Base-by-base conservation (phyloP, 306 rosid genomes). In the Elaeagnus macrophylla region DNA sequence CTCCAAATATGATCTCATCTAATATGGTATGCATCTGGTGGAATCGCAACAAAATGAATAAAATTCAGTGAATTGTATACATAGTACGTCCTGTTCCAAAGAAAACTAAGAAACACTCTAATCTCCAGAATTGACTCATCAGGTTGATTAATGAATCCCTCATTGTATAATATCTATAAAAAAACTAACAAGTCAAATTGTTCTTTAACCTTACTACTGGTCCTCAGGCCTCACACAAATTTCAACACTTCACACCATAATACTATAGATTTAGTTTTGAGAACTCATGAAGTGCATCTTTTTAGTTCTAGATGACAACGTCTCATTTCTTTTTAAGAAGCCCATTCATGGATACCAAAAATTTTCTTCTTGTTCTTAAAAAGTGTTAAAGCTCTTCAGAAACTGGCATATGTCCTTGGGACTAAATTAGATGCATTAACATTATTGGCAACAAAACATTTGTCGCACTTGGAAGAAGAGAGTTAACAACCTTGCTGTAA, bases 1-100 rank as follows among this genome's bases (percentile, higher is more conserved):
- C 95, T 60, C 99, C 99, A 40, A 88, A 81, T 60, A 91, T 61
- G 51, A 84, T 84, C 77, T 87, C 95, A 71, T 87, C 99, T 54
- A 91, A 53, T 67, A 91, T 80, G 12, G 87, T 67, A 68, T 84
- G 88, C 80, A 91, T 60, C 99, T 91, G 81, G 42, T 37, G 56
- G 38, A 48, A 49, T 54, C 63, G 55, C 47, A 50, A 10, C n/a
- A 75, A 65, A 54, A 45, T 57, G 49, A 56, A 14, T 38, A 15
- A 37, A 15, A 20, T 46, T 48, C 45, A 46, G 15, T 54, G 54
- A 20, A 64, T 43, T 36, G 54, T 10, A 38, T 15, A 9, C 20
- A 53, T 16, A 15, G 11, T 11, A 47, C 8, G 1, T 7, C 25
- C 19, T 15, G 3, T 45, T 12, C 49, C 16, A 45, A 17, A 45